A percentile compares a stretch with the other conserved stretches of the same genome.
phyloP scores from a whole-genome alignment of 257 asterid species.

The Scutellaria minor region DNA sequence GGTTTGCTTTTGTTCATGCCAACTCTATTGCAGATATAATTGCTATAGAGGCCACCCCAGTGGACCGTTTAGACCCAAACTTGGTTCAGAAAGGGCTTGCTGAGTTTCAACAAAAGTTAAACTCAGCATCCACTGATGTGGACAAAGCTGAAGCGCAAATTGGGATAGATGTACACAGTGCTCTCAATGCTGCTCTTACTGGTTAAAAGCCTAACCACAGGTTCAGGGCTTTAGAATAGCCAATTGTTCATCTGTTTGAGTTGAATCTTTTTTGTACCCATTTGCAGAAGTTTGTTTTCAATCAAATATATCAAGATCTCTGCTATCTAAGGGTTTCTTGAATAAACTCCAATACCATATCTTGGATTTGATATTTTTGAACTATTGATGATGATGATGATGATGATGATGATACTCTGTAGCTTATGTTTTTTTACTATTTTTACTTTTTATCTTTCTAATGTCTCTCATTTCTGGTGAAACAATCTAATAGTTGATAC shows the following conservation, averaged over 20 bases:
- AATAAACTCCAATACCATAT: slow-evolving; percentile 36
- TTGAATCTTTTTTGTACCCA: slow-evolving; percentile 35
- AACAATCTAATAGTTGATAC: too few relatives aligned
- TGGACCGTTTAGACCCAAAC: slow-evolving; percentile 65
- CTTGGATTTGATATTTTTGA: background rate
- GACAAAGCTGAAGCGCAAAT: slow-evolving; percentile 95
- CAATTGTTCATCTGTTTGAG: slow-evolving; percentile 18
- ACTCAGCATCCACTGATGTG: slow-evolving; percentile 68
- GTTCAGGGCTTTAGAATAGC: background rate
- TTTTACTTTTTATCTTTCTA: too few relatives aligned
- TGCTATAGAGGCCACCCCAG: slow-evolving; percentile 76
- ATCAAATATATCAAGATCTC: slow-evolving; percentile 14
- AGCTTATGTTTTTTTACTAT: background rate
- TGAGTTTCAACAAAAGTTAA: slow-evolving; percentile 76
- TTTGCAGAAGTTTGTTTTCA: slow-evolving; percentile 38
- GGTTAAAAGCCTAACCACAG: slow-evolving; percentile 41
- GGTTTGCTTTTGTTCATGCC: slow-evolving; percentile 78
- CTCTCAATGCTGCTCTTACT: slow-evolving; percentile 82
- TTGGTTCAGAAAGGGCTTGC: slow-evolving; percentile 73
- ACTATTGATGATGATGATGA: too few relatives aligned
- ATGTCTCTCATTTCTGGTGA: too few relatives aligned
- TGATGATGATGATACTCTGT: background rate
- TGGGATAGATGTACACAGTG: slow-evolving; percentile 83
- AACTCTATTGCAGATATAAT: slow-evolving; percentile 77
- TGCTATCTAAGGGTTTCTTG: slow-evolving; percentile 33